Evolutionary conservation across 179 eudicot species (phyloP).

Genomic region (Beta lomatogona): DNA sequence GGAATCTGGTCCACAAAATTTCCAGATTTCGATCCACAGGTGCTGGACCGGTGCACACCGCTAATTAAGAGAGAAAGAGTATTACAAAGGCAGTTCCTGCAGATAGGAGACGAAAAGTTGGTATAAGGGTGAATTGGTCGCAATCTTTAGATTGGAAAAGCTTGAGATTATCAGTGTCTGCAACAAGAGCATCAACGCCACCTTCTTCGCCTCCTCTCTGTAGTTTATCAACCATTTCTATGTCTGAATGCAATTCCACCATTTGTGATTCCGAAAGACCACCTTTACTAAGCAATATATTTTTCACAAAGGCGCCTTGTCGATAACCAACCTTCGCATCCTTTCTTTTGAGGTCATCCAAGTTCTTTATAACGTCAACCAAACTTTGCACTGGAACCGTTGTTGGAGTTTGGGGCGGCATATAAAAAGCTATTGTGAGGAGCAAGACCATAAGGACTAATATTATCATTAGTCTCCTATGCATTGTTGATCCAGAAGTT

Average conservation of each 20-base stretch:
- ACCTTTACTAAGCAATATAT: neutral
- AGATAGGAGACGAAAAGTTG: neutral
- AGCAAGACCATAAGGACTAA: conserved; percentile 2
- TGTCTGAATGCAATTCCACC: neutral
- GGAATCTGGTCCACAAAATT: too few relatives aligned
- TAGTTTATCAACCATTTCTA: neutral
- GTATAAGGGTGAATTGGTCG: conserved; percentile 4
- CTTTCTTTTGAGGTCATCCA: neutral
- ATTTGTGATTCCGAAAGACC: neutral
- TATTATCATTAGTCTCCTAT: neutral
- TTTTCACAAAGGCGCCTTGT: neutral
- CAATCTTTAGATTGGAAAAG: conserved; percentile 8
- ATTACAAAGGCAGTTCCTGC: conserved; percentile 17
- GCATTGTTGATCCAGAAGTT: neutral
- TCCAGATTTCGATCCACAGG: too few relatives aligned
- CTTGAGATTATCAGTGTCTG: neutral
- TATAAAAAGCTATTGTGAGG: neutral
- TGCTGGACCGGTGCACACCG: too few relatives aligned
- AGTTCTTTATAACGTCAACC: neutral
- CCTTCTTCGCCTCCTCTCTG: neutral
- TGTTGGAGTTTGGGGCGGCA: neutral
- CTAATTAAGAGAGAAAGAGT: neutral
- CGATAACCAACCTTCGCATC: neutral
- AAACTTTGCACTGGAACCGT: neutral
- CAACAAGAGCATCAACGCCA: neutral